phyloP scores from a whole-genome alignment of 306 rosid species.

The Quercus variabilis region DNA sequence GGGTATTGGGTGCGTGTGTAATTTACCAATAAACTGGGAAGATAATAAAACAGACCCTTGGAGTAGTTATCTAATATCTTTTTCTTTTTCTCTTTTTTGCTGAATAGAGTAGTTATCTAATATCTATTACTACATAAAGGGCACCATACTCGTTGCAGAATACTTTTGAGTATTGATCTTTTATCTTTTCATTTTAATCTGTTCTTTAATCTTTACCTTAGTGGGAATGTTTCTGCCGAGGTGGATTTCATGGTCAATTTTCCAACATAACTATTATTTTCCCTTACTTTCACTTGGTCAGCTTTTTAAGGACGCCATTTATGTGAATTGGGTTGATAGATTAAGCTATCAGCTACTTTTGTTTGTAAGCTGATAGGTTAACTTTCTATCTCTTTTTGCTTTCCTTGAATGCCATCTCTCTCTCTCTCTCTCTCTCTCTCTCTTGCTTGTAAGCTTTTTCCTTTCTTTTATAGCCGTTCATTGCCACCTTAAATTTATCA shows the following conservation, averaged over 20 bases:
- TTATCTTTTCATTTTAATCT: neutral
- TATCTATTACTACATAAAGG: neutral
- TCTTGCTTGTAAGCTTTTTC: constrained; percentile 1
- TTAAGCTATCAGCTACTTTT: neutral
- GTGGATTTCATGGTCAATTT: constrained; percentile 6
- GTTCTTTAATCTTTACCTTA: neutral
- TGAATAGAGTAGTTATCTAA: no score
- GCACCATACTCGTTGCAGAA: neutral
- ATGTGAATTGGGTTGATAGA: constrained; percentile 6
- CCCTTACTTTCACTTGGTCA: constrained; percentile 10
- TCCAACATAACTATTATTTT: neutral
- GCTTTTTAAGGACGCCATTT: constrained; percentile 8
- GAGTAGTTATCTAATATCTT: neutral
- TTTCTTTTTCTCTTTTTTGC: no score
- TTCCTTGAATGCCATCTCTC: neutral
- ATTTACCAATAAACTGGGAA: neutral
- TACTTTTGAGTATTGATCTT: neutral
- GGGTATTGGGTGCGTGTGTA: no score
- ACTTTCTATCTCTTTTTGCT: no score
- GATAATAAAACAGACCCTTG: neutral
- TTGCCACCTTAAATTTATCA: neutral
- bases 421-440: neutral
- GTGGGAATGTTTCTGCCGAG: neutral
- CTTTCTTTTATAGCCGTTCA: neutral
- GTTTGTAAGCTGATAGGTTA: no score